Percentiles rank a stretch among this genome's conserved stretches.
Conservation (phyloP, 2,329 filamentous ascomycete genomes). For the Trichoderma koningiopsis region DNA sequence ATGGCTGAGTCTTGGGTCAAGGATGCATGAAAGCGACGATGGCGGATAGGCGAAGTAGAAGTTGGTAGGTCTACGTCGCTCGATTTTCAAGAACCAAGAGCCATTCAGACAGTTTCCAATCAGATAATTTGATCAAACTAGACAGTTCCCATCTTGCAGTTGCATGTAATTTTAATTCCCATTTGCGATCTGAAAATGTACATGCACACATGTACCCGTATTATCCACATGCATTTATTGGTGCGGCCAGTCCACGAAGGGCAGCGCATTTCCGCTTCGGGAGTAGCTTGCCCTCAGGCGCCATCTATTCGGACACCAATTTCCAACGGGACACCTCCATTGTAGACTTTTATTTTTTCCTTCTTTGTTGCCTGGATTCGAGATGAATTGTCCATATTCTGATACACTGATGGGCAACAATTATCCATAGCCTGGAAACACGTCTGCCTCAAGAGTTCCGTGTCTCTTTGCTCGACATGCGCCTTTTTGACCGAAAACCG, state of each 20-base stretch:
- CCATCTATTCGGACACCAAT: neutral
- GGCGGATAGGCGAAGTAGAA: too few relatives aligned
- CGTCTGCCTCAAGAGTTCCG: neutral
- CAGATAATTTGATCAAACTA: neutral
- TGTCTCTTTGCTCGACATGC: neutral
- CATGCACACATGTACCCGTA: neutral
- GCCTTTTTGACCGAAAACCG: neutral
- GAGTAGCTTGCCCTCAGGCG: slow-evolving; percentile 3
- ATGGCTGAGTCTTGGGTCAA: slow-evolving; percentile 13
- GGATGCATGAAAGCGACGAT: neutral
- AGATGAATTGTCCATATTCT: neutral
- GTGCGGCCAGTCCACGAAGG: slow-evolving; percentile 1
- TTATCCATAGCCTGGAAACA: neutral
- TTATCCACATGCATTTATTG: neutral
- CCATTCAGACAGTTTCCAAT: neutral
- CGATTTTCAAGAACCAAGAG: neutral
- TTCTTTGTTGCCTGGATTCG: neutral
- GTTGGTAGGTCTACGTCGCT: neutral
- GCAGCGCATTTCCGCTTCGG: slow-evolving; percentile 1
- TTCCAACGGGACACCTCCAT: neutral
- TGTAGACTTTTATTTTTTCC: neutral
- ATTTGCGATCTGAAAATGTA: neutral
- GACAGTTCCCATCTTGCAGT: neutral
- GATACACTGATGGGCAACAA: neutral
- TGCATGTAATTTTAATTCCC: neutral